Evolutionary conservation across 305 asterid species (phyloP), one percentile per base, ranked within the genome.

Genomic region (Solanum aculeatissimum): DNA sequence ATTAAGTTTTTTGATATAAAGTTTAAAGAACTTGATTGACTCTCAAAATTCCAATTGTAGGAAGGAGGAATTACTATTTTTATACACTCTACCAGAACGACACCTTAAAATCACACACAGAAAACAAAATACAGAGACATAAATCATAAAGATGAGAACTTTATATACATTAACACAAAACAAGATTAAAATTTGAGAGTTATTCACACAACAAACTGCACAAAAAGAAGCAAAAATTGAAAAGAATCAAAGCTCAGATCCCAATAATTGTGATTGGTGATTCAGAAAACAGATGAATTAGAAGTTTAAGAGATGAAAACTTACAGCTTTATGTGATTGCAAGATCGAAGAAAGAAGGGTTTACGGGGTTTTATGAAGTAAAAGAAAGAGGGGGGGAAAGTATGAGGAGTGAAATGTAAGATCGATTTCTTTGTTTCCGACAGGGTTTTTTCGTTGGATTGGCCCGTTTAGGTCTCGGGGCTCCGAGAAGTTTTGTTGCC

Each of bases 311-410:
- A 58, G 29, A 58, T 9, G 54, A 16, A 27, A 13, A 83, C 60
- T 49, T 49, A 45, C 75, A 66, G 45, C 53, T 19, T 63, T 57
- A 60, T 14, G 71, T 42, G 66, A 51, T 75, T 55, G n/a, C 12
- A 49, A 47, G 65, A 49, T 58, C 4, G 43, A 42, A 12, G 35
- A 10, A 51, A 13, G 72, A 63, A 87, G 87, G 91, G 84, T 86
- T 89, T 83, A 42, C 70, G 68, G 32, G 80, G 81, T 80, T 85
- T 87, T 4, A 40, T 66, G 53, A 66, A 49, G 63, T 35, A 12
- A 82, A 57, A 49, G 13, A 35, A 49, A 42, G 15, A 15, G 4
- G 18, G 16, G 0, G 13, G 7, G 18, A 35, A 4, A 51, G 42
- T 71, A 60, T 0, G 84, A 81, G 60, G 60, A 42, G 29, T 42